Evolutionary conservation across 306 rosid genomes (phyloP).

Genomic region (Casuarina equisetifolia): DNA sequence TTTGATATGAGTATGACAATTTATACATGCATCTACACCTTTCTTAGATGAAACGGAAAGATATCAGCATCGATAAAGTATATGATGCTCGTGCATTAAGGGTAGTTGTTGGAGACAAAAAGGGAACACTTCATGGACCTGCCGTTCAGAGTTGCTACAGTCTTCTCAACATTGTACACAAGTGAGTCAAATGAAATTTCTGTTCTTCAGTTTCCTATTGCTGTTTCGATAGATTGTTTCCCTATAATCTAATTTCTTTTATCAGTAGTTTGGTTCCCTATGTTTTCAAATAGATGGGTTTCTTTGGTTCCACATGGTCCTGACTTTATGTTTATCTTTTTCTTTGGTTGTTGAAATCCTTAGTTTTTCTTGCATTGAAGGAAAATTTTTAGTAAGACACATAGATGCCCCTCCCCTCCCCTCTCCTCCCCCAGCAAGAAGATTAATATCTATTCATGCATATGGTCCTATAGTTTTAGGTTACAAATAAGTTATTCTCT

Average conservation of each 20-base stretch:
- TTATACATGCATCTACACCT: conserved; percentile 27
- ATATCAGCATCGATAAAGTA: conserved; percentile 68
- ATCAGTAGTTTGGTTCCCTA: background rate
- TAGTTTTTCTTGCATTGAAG: background rate
- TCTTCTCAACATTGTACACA: conserved; percentile 91
- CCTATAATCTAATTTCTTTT: background rate
- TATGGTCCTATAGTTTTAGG: too few species aligned
- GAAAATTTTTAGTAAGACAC: background rate
- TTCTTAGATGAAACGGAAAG: conserved; percentile 87
- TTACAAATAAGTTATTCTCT: background rate
- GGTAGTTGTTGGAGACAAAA: conserved; percentile 97
- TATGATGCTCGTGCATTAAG: conserved; percentile 95
- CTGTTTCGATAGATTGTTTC: background rate
- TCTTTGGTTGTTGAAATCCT: too few species aligned
- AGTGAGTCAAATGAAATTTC: conserved; percentile 39
- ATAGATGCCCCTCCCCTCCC: background rate
- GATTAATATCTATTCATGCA: too few species aligned
- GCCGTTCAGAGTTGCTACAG: conserved; percentile 93
- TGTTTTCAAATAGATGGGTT: background rate
- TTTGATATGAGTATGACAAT: background rate
- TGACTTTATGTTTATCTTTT: background rate
- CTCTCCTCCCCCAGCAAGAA: too few species aligned
- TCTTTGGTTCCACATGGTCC: background rate
- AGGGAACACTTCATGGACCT: conserved; percentile 86
- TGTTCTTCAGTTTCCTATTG: conserved; percentile 12